phyloP scores from a whole-genome alignment of 1,284 basidiomycete genomes.

The Irpex sp. region DNA sequence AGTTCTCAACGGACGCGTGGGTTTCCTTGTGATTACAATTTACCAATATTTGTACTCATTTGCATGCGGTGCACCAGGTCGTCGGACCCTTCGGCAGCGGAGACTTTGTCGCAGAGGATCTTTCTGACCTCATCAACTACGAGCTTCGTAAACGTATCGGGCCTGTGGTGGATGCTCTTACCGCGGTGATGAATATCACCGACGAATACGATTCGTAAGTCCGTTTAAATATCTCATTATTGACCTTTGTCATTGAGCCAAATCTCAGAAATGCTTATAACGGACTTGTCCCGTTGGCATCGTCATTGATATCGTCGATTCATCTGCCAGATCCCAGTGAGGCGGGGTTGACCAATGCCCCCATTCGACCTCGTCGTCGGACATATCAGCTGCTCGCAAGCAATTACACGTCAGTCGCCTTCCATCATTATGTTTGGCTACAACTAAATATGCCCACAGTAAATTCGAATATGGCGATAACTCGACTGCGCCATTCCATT shows the following conservation, averaged over 20 bases:
- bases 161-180: conserved; percentile 64
- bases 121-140: conserved; percentile 63
- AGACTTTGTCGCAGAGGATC: conserved; percentile 65
- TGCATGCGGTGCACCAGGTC: conserved; percentile 37
- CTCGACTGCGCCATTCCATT: conserved; percentile 62
- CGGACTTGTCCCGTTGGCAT: conserved; percentile 58
- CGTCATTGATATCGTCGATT: conserved; percentile 69
- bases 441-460: conserved; percentile 31
- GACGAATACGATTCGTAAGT: neutral
- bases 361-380: conserved; percentile 49
- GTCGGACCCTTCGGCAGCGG: conserved; percentile 57
- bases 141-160: conserved; percentile 69
- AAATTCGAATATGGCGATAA: conserved; percentile 71
- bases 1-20: conserved; percentile 80
- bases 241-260: neutral
- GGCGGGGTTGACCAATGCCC: conserved; percentile 66
- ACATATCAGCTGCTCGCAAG: conserved; percentile 59
- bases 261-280: conserved; percentile 48
- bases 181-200: conserved; percentile 37
- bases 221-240: neutral
- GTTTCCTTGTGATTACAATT: conserved; percentile 16
- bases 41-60: neutral
- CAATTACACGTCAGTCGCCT: conserved; percentile 52
- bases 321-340: conserved; percentile 70
- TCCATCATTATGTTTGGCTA: neutral